Evolutionary conservation across 257 asterid genomes (phyloP).

Genomic region (Nicotiana otophora): DNA sequence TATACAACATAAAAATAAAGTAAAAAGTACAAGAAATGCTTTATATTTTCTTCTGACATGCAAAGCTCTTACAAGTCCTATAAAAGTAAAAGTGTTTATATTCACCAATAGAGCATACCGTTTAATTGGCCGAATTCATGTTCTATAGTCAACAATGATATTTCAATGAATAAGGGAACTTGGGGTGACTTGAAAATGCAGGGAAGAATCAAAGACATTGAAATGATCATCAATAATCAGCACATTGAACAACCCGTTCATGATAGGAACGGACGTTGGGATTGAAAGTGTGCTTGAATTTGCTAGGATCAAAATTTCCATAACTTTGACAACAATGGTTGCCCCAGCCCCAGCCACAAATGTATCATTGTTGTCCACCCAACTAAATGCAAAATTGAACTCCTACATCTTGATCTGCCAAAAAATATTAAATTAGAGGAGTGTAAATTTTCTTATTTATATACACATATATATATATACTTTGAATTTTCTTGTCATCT

Average conservation of each 20-base stretch:
- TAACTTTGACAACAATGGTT: conserved; percentile 52
- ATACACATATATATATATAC: too few species aligned
- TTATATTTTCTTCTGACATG: too few species aligned
- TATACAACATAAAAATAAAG: too few species aligned
- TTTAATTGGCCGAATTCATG: too few species aligned
- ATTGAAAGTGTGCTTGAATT: conserved; percentile 40
- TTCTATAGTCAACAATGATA: neutral
- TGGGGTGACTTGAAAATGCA: conserved; percentile 68
- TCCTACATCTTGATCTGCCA: conserved; percentile 25
- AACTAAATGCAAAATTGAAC: conserved; percentile 64
- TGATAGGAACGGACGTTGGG: conserved; percentile 59
- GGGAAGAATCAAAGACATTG: conserved; percentile 61
- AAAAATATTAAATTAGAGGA: neutral
- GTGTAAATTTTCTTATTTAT: neutral
- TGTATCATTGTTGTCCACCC: conserved; percentile 46
- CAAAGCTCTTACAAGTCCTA: too few species aligned
- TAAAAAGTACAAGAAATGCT: too few species aligned
- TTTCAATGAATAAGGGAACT: conserved; percentile 27
- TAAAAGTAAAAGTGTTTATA: too few species aligned
- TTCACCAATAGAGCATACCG: neutral
- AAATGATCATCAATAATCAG: conserved; percentile 58
- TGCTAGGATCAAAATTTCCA: conserved; percentile 48
- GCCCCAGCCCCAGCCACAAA: conserved; percentile 66
- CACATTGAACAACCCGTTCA: conserved; percentile 66
- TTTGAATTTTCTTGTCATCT: too few species aligned